Conservation (phyloP, 2,329 filamentous ascomycete species). For the Botryotinia narcissicola region DNA sequence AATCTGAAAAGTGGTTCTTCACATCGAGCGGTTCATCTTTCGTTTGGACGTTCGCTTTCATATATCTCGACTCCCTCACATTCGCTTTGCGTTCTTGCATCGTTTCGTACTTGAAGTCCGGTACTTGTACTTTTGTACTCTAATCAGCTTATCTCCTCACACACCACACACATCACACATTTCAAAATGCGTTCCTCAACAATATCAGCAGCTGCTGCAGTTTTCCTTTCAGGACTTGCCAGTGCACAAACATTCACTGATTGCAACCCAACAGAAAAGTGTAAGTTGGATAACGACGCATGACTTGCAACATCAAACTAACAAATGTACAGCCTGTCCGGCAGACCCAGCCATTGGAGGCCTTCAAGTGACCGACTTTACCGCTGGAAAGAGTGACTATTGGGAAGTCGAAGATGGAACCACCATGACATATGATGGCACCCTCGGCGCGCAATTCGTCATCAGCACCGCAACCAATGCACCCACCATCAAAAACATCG, state of each 20-base stretch:
- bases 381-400: slow-evolving; percentile 44
- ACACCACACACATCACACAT: background rate
- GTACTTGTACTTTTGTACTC: background rate
- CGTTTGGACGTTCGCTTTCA: background rate
- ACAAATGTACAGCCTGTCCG: slow-evolving; percentile 39
- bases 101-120: slow-evolving; percentile 14
- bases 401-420: slow-evolving; percentile 56
- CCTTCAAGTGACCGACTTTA: slow-evolving; percentile 45
- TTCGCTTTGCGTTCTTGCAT: background rate
- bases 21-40: slow-evolving; percentile 6
- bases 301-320: slow-evolving; percentile 20
- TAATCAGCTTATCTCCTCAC: background rate
- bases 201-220: slow-evolving; percentile 24
- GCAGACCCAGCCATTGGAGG: slow-evolving; percentile 44
- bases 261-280: slow-evolving; percentile 20
- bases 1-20: slow-evolving; percentile 1
- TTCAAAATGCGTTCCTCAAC: slow-evolving; percentile 31
- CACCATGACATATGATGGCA: slow-evolving; percentile 40
- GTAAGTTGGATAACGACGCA: slow-evolving; percentile 10
- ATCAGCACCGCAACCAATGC: slow-evolving; percentile 48
- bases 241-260: slow-evolving; percentile 22
- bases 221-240: slow-evolving; percentile 21
- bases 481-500: slow-evolving; percentile 45
- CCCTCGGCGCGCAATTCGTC: slow-evolving; percentile 49
- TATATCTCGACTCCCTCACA: slow-evolving; percentile 1